Evolutionary conservation across 305 asterid genomes (phyloP).

Genomic region (Fraxinus latifolia): DNA sequence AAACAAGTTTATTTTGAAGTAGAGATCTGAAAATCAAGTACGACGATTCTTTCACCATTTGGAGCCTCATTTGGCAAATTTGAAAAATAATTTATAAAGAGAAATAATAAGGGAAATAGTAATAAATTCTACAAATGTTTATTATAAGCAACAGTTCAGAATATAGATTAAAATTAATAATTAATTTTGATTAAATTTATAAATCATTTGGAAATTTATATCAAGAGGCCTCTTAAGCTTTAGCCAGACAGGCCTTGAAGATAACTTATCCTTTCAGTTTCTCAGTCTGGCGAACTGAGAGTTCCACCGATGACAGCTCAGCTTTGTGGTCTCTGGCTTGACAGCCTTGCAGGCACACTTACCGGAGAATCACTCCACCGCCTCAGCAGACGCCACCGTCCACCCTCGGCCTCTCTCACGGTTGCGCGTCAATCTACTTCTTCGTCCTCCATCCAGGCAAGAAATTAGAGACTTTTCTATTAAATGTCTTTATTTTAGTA

Average conservation of each 20-base stretch:
- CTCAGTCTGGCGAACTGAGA: background rate
- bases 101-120: too few relatives aligned
- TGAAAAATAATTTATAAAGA: too few relatives aligned
- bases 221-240: background rate
- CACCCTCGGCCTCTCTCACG: slow-evolving; percentile 30
- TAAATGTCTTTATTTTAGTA: background rate
- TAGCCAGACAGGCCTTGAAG: background rate
- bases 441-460: slow-evolving; percentile 58
- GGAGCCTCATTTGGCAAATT: too few relatives aligned
- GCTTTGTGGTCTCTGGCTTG: slow-evolving; percentile 40
- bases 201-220: too few relatives aligned
- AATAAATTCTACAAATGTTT: too few relatives aligned
- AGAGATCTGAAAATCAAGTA: too few relatives aligned
- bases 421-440: slow-evolving; percentile 38
- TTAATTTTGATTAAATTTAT: too few relatives aligned
- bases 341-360: slow-evolving; percentile 32
- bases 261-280: background rate
- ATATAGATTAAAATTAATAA: too few relatives aligned
- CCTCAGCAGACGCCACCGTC: slow-evolving; percentile 25
- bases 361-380: slow-evolving; percentile 28
- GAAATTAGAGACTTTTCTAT: background rate
- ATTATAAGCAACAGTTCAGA: too few relatives aligned
- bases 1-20: too few relatives aligned
- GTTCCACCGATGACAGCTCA: slow-evolving; percentile 26
- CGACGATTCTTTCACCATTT: too few relatives aligned